Conservation (phyloP, 2,329 filamentous ascomycete species). For the Exophiala spinifera region DNA sequence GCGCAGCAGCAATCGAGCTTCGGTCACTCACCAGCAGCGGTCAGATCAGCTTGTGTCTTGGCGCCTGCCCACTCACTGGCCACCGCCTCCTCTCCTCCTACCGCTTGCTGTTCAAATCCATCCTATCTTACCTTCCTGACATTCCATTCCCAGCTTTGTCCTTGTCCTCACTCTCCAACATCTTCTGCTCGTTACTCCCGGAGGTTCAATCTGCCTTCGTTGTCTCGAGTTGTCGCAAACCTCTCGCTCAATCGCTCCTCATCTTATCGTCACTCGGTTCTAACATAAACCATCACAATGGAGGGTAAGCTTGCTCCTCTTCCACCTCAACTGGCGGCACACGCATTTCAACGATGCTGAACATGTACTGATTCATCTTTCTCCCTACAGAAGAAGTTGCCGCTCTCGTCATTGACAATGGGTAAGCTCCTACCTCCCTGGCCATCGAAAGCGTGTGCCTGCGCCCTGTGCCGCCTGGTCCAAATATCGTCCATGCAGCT, state of each 20-base stretch:
- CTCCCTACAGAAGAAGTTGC: slow-evolving; percentile 85
- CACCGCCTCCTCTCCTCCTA: slow-evolving; percentile 24
- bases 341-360: slow-evolving; percentile 1
- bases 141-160: slow-evolving; percentile 18
- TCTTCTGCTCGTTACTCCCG: slow-evolving; percentile 17
- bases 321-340: slow-evolving; percentile 30
- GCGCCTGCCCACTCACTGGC: slow-evolving; percentile 18
- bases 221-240: slow-evolving; percentile 8
- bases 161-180: slow-evolving; percentile 19
- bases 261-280: slow-evolving; percentile 10
- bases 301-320: slow-evolving; percentile 58
- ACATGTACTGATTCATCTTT: slow-evolving; percentile 45
- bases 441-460: slow-evolving; percentile 6
- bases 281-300: slow-evolving; percentile 48
- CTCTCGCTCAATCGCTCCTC: slow-evolving; percentile 6
- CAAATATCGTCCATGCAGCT: slow-evolving; percentile 1
- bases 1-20: slow-evolving; percentile 1
- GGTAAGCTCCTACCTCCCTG: slow-evolving; percentile 66
- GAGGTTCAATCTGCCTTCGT: slow-evolving; percentile 15
- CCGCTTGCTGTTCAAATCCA: slow-evolving; percentile 23
- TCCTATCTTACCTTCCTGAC: slow-evolving; percentile 24
- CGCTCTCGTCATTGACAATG: slow-evolving; percentile 99
- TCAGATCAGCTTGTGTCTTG: slow-evolving; percentile 14
- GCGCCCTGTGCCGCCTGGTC: slow-evolving; percentile 5
- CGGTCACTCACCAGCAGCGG: slow-evolving; percentile 1